phyloP scores from a whole-genome alignment of 345 rosid species.

The Populus nigra region DNA sequence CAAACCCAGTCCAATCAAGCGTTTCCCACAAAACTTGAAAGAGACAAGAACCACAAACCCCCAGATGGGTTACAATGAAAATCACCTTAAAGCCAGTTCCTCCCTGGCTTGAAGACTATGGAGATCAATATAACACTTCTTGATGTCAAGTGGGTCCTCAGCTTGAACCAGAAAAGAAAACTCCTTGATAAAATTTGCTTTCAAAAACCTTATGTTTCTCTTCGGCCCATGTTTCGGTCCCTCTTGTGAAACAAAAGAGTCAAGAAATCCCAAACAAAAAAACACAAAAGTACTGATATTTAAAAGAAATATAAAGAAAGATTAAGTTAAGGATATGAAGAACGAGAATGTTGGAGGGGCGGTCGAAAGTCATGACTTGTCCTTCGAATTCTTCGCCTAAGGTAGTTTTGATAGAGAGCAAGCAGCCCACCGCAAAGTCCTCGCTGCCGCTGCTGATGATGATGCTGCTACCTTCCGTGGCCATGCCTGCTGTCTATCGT shows the following conservation, averaged over 20 bases:
- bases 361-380: constrained; percentile 86
- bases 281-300: neutral
- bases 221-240: constrained; percentile 48
- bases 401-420: constrained; percentile 74
- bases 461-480: constrained; percentile 28
- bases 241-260: constrained; percentile 58
- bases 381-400: constrained; percentile 93
- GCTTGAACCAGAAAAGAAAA: constrained; percentile 61
- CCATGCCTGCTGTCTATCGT: constrained; percentile 22
- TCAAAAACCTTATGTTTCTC: constrained; percentile 66
- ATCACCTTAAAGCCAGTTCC: constrained; percentile 72
- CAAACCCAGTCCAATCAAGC: constrained; percentile 9
- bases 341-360: constrained; percentile 84
- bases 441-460: constrained; percentile 32
- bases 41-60: neutral
- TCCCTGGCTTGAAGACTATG: constrained; percentile 63
- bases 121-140: constrained; percentile 64
- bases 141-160: constrained; percentile 77
- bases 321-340: constrained; percentile 72
- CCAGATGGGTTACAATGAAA: neutral
- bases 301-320: neutral
- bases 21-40: neutral
- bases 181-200: constrained; percentile 68
- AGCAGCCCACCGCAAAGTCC: constrained; percentile 82
- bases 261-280: constrained; percentile 28